phyloP scores from a whole-genome alignment of 352 stramenopile genomes.

The Globisporangium nagaii region DNA sequence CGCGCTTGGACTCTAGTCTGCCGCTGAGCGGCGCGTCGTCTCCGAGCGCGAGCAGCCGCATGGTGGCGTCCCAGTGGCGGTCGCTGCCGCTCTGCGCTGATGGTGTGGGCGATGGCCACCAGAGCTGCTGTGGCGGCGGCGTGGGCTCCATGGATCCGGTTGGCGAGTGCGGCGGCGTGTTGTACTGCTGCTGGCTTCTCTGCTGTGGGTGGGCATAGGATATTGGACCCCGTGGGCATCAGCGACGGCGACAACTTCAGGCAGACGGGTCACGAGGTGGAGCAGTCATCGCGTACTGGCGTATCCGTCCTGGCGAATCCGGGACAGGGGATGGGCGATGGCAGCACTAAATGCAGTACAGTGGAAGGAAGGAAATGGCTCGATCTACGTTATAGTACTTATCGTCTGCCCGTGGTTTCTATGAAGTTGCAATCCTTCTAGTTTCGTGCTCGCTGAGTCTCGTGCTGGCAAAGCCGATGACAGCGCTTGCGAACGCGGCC shows the following conservation, averaged over 20 bases:
- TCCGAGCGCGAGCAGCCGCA: conserved; percentile 1
- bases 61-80: conserved; percentile 1
- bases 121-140: neutral
- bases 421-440: no score
- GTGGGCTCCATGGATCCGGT: neutral
- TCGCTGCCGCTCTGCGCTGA: neutral
- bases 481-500: no score
- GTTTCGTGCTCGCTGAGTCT: no score
- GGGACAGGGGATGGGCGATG: no score
- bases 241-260: no score
- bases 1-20: neutral
- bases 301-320: neutral
- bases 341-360: no score
- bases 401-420: no score
- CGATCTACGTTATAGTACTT: no score
- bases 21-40: neutral
- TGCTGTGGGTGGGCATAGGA: neutral
- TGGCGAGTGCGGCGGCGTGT: neutral
- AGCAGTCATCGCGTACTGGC: neutral
- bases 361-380: no score
- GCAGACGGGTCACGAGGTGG: no score
- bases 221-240: neutral
- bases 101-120: neutral
- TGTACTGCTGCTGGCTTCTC: neutral
- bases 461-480: no score